phyloP scores from a whole-genome alignment of 805 yeast species.

The Pichia californica region DNA sequence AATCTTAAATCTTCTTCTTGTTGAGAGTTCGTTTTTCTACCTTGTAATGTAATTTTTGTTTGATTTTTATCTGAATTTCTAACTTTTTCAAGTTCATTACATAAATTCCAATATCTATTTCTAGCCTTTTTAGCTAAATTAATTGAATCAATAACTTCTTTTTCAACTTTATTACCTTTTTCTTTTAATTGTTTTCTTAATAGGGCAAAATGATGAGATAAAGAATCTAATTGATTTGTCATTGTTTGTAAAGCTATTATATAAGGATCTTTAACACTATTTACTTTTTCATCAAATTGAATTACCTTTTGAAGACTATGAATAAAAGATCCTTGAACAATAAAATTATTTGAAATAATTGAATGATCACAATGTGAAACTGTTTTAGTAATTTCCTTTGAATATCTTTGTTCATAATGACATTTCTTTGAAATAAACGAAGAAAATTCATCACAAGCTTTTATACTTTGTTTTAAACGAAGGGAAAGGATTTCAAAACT shows the following conservation, averaged over 20 bases:
- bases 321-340: constrained; percentile 44
- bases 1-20: constrained; percentile 82
- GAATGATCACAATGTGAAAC: constrained; percentile 39
- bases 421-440: constrained; percentile 75
- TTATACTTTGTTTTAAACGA: constrained; percentile 71
- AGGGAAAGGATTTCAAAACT: constrained; percentile 68
- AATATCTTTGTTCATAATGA: constrained; percentile 70
- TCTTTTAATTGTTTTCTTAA: constrained; percentile 77
- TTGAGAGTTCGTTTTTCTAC: constrained; percentile 73
- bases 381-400: constrained; percentile 65
- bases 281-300: constrained; percentile 66
- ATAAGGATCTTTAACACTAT: constrained; percentile 66
- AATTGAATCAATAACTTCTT: constrained; percentile 78
- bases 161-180: constrained; percentile 73
- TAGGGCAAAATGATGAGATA: constrained; percentile 63
- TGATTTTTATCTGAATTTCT: constrained; percentile 73
- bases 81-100: constrained; percentile 81
- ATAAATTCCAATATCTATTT: constrained; percentile 63
- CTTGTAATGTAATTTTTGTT: constrained; percentile 75
- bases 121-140: constrained; percentile 84
- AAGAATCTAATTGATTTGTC: constrained; percentile 75
- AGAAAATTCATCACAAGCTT: constrained; percentile 80
- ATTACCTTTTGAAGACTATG: constrained; percentile 61
- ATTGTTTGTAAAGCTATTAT: constrained; percentile 75
- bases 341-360: constrained; percentile 35